Base-by-base conservation (phyloP, 768 basidiomycete genomes). In the Aureoboletus auriporus region DNA sequence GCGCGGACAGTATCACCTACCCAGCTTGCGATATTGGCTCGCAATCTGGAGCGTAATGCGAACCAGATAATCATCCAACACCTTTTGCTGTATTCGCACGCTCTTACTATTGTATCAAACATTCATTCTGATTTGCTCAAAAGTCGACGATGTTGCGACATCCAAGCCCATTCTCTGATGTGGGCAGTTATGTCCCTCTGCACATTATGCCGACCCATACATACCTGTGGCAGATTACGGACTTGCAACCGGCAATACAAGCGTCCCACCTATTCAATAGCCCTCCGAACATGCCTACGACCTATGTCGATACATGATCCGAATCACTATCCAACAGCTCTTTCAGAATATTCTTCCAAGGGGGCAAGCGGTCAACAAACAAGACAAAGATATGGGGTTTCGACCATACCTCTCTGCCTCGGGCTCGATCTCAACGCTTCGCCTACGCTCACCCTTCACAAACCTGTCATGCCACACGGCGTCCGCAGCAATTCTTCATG, bases 211-310 rank as follows among this genome's bases (percentile, higher is more conserved):
- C 6, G 23, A 28, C 23, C 2, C 51, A 16, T 50, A 58, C n/a
- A n/a, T n/a, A n/a, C 65, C 65, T 79, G 61, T 91, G 90, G 65
- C 86, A 87, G 1, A 80, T 74, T 37, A 89, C 75, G 10, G 86
- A 86, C 63, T 91, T 90, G 75, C 88, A 86, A 1, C 76, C 80
- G 2, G 69, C 86, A 8, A 88, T 82, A 29, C 71, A 66, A 0
- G 66, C 56, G 49, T 84, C 73, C 5, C 34, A 65, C 28, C 49
- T 54, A 0, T 54, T 46, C 34, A 57, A 59, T 56, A 84, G 75
- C 12, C 34, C 38, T 37, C 38, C 53, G 1, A 69, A 45, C 3
- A 54, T 8, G 6, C 10, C 20, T 3, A 51, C 47, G 2, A 54
- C 29, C n/a, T 61, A 58, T 8, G 47, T 43, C 13, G 62, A 49